Base-by-base conservation (phyloP, 2,329 filamentous ascomycete genomes). In the Microdochium bolleyi region DNA sequence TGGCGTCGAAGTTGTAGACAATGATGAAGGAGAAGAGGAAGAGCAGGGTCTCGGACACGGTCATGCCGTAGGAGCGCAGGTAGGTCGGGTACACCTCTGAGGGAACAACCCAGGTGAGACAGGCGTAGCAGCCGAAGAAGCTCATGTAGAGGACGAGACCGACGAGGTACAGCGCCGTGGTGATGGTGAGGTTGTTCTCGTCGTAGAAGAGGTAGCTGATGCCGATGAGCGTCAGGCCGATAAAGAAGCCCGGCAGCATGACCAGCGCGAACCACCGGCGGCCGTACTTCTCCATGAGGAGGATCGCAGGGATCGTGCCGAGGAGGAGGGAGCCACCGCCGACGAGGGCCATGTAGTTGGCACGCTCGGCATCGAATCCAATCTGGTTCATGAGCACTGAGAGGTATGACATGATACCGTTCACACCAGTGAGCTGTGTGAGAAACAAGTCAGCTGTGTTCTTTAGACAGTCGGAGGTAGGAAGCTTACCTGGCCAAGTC, bases 281-380 rank as follows among this genome's bases (percentile, higher is more conserved):
- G 13, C 85, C 85, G 49, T 83, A 88, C 2, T 74, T 79, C 62
- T 89, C 86, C 85, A 89, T 89, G 57, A 80, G 79, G 63, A 87
- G 76, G 52, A 85, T 81, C 0, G 83, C 84, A 0, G 84, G 84
- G 32, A 88, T 83, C 0, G 84, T 85, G 22, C 84, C 85, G 16
- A 89, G 60, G 0, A 89, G 74, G 0, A 89, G 75, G 0, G 84
- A 71, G 3, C 83, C 85, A 24, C 85, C 85, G 2, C 86, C 85
- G 14, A 89, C 85, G 0, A 88, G 76, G 0, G 85, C 88, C 85
- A 89, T 89, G 74, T 88, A 89, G 54, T 84, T 87, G 16, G 82
- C 70, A 50, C 84, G 67, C 54, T 79, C 75, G 8, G 77, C 67
- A 60, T 83, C 66, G 67, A 89, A 89, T 13, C 85, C 85, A 46